phyloP scores from a whole-genome alignment of 371 early-diverging fungal species.

The Circinella minor region DNA sequence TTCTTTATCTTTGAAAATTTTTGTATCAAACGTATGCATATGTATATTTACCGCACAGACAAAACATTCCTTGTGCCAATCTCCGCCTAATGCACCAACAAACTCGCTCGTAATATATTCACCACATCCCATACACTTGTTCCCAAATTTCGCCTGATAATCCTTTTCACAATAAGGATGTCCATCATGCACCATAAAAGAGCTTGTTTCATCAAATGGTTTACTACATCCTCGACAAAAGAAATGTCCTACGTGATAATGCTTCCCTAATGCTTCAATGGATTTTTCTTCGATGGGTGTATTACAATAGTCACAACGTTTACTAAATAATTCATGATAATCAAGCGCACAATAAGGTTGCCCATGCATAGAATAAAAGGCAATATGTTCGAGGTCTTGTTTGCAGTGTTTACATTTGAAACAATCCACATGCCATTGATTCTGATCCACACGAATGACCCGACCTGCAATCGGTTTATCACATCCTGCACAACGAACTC shows the following conservation, averaged over 20 bases:
- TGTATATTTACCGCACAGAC: slow-evolving; percentile 61
- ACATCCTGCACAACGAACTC: slow-evolving; percentile 56
- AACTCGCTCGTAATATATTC: slow-evolving; percentile 63
- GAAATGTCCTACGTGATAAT: slow-evolving; percentile 77
- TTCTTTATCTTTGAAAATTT: neutral
- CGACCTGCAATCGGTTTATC: slow-evolving; percentile 55
- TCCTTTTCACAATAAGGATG: slow-evolving; percentile 80
- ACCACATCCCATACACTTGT: slow-evolving; percentile 66
- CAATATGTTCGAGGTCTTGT: slow-evolving; percentile 61
- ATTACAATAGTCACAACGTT: slow-evolving; percentile 68
- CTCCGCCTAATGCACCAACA: slow-evolving; percentile 61
- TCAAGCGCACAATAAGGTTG: slow-evolving; percentile 66
- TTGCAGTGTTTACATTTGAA: slow-evolving; percentile 75
- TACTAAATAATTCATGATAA: slow-evolving; percentile 70
- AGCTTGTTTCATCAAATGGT: slow-evolving; percentile 58
- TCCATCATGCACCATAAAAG: slow-evolving; percentile 73
- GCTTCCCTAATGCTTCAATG: slow-evolving; percentile 69
- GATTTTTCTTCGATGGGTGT: slow-evolving; percentile 69
- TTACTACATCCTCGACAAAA: slow-evolving; percentile 80
- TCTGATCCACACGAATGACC: slow-evolving; percentile 67
- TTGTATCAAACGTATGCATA: neutral
- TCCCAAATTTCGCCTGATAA: slow-evolving; percentile 66
- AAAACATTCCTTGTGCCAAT: slow-evolving; percentile 79
- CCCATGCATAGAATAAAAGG: slow-evolving; percentile 68
- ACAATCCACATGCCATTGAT: slow-evolving; percentile 74